phyloP scores from a whole-genome alignment of 768 basidiomycete species.

The Postia placenta region DNA sequence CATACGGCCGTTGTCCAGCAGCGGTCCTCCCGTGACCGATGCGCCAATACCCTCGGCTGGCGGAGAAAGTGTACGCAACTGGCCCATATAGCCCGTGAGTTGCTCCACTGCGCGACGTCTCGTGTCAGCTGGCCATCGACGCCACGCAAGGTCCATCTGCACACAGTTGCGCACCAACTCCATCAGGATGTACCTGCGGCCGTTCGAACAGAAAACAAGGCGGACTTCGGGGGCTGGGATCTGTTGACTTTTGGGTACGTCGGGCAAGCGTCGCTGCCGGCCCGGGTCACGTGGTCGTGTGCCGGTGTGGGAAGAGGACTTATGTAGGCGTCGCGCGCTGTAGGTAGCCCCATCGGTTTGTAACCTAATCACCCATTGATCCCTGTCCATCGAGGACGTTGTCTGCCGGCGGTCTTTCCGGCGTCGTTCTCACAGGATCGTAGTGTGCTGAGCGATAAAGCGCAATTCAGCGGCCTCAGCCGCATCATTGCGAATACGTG shows the following conservation, averaged over 20 bases:
- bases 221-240: slow-evolving; percentile 15
- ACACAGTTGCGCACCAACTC: background rate
- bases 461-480: too few relatives aligned
- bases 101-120: background rate
- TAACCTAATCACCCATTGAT: too few relatives aligned
- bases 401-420: too few relatives aligned
- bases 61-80: background rate
- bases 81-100: background rate
- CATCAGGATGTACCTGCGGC: slow-evolving; percentile 1
- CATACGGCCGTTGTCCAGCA: background rate
- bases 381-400: too few relatives aligned
- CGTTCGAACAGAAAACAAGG: background rate
- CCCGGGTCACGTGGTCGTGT: slow-evolving; percentile 1
- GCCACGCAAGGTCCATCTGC: background rate
- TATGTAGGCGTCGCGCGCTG: too few relatives aligned
- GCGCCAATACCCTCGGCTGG: background rate
- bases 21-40: too few relatives aligned
- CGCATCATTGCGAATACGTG: background rate
- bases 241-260: slow-evolving; percentile 10
- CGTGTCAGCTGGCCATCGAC: too few relatives aligned
- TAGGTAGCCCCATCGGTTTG: too few relatives aligned
- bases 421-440: too few relatives aligned
- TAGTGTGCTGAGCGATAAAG: too few relatives aligned
- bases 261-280: slow-evolving; percentile 11
- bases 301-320: too few relatives aligned